A percentile compares a stretch with the other conserved stretches of the same genome.
Evolutionary conservation across 768 basidiomycete genomes (phyloP).

Genomic region (Multifurca ochricompacta): DNA sequence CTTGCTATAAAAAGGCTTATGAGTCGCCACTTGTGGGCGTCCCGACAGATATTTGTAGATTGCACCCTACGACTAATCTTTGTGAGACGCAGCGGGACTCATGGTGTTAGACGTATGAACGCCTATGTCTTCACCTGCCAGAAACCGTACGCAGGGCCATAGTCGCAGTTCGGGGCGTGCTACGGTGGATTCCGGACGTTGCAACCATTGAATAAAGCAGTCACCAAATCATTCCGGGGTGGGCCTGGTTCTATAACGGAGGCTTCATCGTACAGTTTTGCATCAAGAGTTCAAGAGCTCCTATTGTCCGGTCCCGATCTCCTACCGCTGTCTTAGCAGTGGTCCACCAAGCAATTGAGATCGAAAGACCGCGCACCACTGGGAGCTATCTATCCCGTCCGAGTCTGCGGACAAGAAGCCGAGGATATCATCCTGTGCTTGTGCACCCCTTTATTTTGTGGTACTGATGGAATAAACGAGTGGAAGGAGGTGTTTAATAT

Average conservation of each 20-base stretch:
- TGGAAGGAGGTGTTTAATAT: too few species aligned
- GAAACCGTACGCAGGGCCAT: neutral
- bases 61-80: neutral
- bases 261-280: conserved; percentile 10
- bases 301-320: conserved; percentile 6
- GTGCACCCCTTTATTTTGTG: neutral
- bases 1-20: conserved; percentile 10
- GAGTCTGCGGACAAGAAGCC: neutral
- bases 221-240: conserved; percentile 2
- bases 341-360: neutral
- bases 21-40: too few species aligned
- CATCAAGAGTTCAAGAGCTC: conserved; percentile 11
- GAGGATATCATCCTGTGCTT: neutral
- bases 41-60: neutral
- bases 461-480: too few species aligned
- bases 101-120: too few species aligned
- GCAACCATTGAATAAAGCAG: neutral
- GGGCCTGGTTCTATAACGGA: neutral
- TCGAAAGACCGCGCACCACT: neutral
- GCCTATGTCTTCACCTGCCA: neutral
- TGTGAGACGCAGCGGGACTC: too few species aligned
- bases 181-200: conserved; percentile 5
- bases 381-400: neutral
- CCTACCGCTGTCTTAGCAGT: neutral
- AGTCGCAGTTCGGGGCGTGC: neutral